phyloP scores from a whole-genome alignment of 2,329 filamentous ascomycete species.

The Aureobasidium sp. region DNA sequence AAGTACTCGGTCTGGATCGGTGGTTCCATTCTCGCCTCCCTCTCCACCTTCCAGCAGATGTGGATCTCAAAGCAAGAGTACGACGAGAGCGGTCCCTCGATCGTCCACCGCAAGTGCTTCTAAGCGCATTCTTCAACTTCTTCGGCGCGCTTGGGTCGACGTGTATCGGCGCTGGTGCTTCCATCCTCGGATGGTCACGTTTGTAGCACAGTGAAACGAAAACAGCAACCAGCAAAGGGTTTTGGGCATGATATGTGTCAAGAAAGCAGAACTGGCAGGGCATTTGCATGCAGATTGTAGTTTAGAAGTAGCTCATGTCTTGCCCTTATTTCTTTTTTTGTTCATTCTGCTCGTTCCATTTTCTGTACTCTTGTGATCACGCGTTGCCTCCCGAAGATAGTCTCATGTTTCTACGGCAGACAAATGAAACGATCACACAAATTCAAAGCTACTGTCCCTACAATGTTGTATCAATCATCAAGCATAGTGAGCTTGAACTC shows the following conservation, averaged over 20 bases:
- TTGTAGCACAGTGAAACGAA: conserved; percentile 12
- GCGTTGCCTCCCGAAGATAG: not conserved
- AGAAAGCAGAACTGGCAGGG: conserved; percentile 9
- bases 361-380: not conserved
- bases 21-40: conserved; percentile 98
- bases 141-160: conserved; percentile 6
- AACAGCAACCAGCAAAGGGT: conserved; percentile 9
- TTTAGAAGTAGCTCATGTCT: conserved; percentile 13
- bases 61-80: conserved; percentile 99
- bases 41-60: conserved; percentile 99
- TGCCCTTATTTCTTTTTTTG: conserved; percentile 12
- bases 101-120: conserved; percentile 99
- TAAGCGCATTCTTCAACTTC: conserved; percentile 45
- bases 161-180: conserved; percentile 3
- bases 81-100: conserved; percentile 98
- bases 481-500: not conserved
- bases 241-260: conserved; percentile 11
- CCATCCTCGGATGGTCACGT: conserved; percentile 4
- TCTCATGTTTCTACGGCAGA: not conserved
- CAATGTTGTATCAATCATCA: not conserved
- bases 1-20: conserved; percentile 99
- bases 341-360: not conserved
- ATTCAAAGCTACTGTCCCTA: not conserved
- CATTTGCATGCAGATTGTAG: conserved; percentile 13
- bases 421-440: not conserved